Conservation (phyloP, 805 yeast genomes). For the Scheffersomyces coipomensis region DNA sequence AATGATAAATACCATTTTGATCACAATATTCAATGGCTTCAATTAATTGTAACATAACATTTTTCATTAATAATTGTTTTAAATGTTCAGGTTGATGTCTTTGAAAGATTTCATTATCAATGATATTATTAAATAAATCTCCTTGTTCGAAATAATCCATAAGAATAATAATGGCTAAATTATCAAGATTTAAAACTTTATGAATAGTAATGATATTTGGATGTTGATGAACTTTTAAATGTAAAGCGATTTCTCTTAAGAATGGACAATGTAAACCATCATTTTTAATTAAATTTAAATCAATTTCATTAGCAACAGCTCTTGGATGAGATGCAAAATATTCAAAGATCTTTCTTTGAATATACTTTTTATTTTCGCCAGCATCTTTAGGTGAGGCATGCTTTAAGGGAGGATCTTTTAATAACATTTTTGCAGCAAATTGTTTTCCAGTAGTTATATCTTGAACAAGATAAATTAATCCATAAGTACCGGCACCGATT, state of each 20-base stretch:
- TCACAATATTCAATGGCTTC: constrained; percentile 36
- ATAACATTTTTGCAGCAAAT: constrained; percentile 71
- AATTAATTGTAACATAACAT: constrained; percentile 39
- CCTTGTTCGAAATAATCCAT: constrained; percentile 88
- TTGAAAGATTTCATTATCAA: constrained; percentile 65
- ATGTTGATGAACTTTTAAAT: constrained; percentile 71
- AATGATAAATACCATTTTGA: constrained; percentile 32
- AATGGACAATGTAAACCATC: constrained; percentile 30
- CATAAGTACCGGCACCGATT: constrained; percentile 85
- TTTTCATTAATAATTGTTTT: constrained; percentile 47
- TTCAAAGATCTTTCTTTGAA: constrained; percentile 22
- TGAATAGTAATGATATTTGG: constrained; percentile 77
- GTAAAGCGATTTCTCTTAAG: constrained; percentile 70
- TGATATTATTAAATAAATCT: constrained; percentile 83
- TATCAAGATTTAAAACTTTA: constrained; percentile 62
- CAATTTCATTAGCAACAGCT: constrained; percentile 14
- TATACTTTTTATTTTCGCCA: constrained; percentile 24
- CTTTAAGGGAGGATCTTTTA: constrained; percentile 42
- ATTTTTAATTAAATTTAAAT: constrained; percentile 21
- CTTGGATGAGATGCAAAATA: constrained; percentile 16
- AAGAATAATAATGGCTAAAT: constrained; percentile 59
- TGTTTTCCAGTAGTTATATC: constrained; percentile 49
- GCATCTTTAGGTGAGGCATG: constrained; percentile 29
- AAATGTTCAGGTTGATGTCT: constrained; percentile 19
- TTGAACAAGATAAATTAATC: constrained; percentile 69